Evolutionary conservation across 2,329 filamentous ascomycete species (phyloP).

Genomic region (Apiospora rasikravindrae): DNA sequence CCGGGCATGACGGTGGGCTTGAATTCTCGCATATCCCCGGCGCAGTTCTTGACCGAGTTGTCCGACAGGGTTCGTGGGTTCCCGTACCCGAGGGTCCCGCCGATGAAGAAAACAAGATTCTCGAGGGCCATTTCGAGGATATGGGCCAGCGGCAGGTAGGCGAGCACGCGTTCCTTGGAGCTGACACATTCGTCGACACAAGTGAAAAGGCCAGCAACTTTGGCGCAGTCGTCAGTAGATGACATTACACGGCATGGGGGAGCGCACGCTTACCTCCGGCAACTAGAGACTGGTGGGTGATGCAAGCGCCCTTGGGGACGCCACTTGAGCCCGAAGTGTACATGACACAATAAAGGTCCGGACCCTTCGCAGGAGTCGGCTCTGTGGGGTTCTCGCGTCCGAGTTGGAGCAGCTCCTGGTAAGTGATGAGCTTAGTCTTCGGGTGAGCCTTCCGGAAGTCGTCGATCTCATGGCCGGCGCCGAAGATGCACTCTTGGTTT

Average conservation of each 20-base stretch:
- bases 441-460: constrained; percentile 62
- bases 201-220: constrained; percentile 42
- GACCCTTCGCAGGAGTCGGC: constrained; percentile 73
- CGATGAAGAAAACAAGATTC: constrained; percentile 86
- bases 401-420: constrained; percentile 57
- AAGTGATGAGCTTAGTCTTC: constrained; percentile 57
- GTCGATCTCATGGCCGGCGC: constrained; percentile 58
- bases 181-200: not conserved
- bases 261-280: constrained; percentile 78
- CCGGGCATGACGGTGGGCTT: constrained; percentile 89
- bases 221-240: constrained; percentile 56
- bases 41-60: constrained; percentile 83
- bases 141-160: constrained; percentile 92
- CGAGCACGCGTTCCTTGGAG: constrained; percentile 57
- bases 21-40: constrained; percentile 92
- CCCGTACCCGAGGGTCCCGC: constrained; percentile 91
- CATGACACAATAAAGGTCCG: constrained; percentile 85
- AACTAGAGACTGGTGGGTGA: constrained; percentile 79
- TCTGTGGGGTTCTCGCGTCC: constrained; percentile 70
- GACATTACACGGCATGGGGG: constrained; percentile 67
- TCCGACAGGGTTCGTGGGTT: constrained; percentile 90
- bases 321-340: constrained; percentile 91
- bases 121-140: constrained; percentile 97
- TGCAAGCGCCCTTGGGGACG: constrained; percentile 84
- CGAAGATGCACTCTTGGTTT: constrained; percentile 57